Conservation (phyloP, 2,329 filamentous ascomycete genomes). For the Cytospora mali region DNA sequence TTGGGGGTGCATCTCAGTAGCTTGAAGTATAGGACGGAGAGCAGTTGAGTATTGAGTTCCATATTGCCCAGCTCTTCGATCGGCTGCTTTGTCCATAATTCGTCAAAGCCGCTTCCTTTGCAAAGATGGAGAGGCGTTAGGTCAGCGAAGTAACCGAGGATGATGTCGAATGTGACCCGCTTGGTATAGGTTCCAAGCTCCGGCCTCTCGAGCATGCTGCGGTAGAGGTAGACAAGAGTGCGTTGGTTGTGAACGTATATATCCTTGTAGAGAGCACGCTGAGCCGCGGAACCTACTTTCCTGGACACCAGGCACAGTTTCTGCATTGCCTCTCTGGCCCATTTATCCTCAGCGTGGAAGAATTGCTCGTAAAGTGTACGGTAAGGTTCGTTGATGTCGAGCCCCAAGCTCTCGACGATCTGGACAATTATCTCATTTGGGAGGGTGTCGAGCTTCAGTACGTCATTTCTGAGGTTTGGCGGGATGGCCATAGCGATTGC, state of each 20-base stretch:
- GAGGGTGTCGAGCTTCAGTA: too few species aligned
- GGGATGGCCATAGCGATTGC: too few species aligned
- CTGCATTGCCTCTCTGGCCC: neutral
- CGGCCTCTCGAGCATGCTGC: neutral
- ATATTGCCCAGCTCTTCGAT: too few species aligned
- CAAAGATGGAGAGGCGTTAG: neutral
- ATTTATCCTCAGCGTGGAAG: neutral
- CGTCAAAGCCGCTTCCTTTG: neutral
- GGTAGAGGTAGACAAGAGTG: neutral
- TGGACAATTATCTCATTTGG: too few species aligned
- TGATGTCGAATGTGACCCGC: neutral
- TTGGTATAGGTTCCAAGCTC: neutral
- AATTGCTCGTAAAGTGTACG: too few species aligned
- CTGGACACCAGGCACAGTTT: slow-evolving; percentile 2
- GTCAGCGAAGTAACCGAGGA: neutral
- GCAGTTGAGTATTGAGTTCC: too few species aligned
- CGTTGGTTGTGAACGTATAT: neutral
- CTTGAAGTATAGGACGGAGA: too few species aligned
- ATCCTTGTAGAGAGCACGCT: neutral
- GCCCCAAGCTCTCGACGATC: too few species aligned
- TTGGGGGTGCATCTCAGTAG: too few species aligned
- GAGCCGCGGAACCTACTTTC: neutral
- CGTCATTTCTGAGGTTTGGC: too few species aligned
- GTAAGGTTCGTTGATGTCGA: too few species aligned
- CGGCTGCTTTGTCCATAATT: neutral